Base-by-base conservation (phyloP, 768 basidiomycete genomes). In the Lentinula detonsa region DNA sequence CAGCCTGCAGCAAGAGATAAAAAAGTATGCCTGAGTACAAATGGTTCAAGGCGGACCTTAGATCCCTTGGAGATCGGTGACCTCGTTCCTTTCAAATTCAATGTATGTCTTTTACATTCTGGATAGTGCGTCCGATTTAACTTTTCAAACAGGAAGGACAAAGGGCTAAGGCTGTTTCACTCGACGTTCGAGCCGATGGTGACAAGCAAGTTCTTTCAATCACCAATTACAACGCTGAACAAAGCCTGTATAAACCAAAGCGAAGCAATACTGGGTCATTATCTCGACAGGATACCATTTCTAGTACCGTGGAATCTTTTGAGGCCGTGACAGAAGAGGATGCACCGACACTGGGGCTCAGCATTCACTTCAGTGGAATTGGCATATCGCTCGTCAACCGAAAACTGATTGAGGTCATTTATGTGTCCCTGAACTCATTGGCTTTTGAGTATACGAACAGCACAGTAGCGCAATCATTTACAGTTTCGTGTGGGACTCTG, bases 21-120 rank as follows among this genome's bases (percentile, higher is more conserved):
- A 74, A 87, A 85, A 64, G 76, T 99, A 28, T 71, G 85, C 39
- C 76, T 99, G 21, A 70, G 72, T 9, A 79, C 87, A 53, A 86
- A 86, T 46, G 81, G 81, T 23, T 74, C 82, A 57, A 83, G 81
- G 10, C 83, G 92, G 33, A 72, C 79, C 21, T 77, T 98, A 55
- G 96, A 98, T 69, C 87, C 96, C 62, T 88, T 96, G 87, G 97
- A 98, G 72, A 98, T 99, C 21, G 97, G 97, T 31, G 84, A 90
- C 64, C 81, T 96, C 5, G 73, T 91, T 11, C 97, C 97, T 1
- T 95, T 95, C 80, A 92, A 84, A 70, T 92, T 96, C 69, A 76
- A 77, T 50, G 92, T 93, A 65, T 62, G 85, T 75, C 21, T 37
- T 50, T 50, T 5, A 37, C 37, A 37, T 35, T 13, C 28, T 35